A percentile compares a stretch with the other conserved stretches of the same genome.
Conservation (phyloP, 176 grass and related monocot genomes). For the Musa schizocarpa region DNA sequence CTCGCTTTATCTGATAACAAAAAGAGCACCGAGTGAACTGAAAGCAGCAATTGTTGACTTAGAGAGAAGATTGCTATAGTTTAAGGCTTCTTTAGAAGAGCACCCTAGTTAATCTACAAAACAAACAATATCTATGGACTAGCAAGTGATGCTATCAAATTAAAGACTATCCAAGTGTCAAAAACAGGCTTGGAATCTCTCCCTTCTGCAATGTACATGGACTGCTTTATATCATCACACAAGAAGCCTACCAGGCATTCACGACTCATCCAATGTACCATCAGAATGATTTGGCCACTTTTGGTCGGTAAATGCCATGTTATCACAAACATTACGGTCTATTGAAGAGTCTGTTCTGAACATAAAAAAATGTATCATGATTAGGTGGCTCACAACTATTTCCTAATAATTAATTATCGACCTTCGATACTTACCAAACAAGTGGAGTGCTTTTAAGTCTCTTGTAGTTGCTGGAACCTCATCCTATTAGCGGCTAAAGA, state of each 20-base stretch:
- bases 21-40: not conserved
- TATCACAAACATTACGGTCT: not conserved
- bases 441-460: not conserved
- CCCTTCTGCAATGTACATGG: not conserved
- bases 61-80: not conserved
- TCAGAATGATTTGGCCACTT: not conserved
- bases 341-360: not conserved
- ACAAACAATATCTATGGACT: not conserved
- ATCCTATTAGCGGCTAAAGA: not conserved
- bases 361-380: not conserved
- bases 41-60: slow-evolving; percentile 7
- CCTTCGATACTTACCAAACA: not conserved
- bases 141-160: not conserved
- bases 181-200: not conserved
- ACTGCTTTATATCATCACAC: not conserved
- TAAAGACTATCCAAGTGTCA: not conserved
- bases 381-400: slow-evolving; percentile 3
- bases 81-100: not conserved
- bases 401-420: not conserved
- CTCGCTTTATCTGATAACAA: not conserved
- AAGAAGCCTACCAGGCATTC: not conserved
- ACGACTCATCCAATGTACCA: not conserved
- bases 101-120: not conserved
- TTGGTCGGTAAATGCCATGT: not conserved
- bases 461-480: not conserved